Conservation (phyloP, 257 asterid species). For the Nicotiana tomentosiformis region DNA sequence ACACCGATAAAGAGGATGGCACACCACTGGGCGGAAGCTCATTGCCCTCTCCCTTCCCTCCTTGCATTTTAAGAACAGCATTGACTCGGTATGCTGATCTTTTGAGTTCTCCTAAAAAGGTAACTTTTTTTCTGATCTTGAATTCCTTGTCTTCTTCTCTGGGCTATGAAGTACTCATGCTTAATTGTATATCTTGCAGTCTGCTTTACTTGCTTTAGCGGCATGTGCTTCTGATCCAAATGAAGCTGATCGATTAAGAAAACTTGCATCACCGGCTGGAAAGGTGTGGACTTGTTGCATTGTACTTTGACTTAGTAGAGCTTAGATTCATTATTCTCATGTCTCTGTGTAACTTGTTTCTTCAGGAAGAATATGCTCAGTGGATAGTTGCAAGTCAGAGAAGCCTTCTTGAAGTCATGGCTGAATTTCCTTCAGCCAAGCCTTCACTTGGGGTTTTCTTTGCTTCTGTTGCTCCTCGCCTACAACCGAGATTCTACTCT, state of each 20-base stretch:
- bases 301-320: neutral
- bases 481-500: slow-evolving; percentile 92
- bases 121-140: slow-evolving; percentile 11
- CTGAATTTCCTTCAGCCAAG: slow-evolving; percentile 87
- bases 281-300: slow-evolving; percentile 50
- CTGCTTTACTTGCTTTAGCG: slow-evolving; percentile 74
- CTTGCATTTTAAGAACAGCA: slow-evolving; percentile 90
- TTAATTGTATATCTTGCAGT: slow-evolving; percentile 33
- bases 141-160: neutral
- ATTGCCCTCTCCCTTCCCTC: slow-evolving; percentile 82
- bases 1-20: slow-evolving; percentile 79
- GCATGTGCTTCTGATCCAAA: slow-evolving; percentile 70
- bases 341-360: neutral
- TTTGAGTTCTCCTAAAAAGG: slow-evolving; percentile 86
- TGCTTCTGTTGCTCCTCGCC: slow-evolving; percentile 89
- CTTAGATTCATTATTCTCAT: slow-evolving; percentile 15
- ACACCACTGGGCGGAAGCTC: slow-evolving; percentile 58
- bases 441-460: slow-evolving; percentile 96
- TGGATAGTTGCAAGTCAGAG: slow-evolving; percentile 72
- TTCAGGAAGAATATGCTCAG: slow-evolving; percentile 90
- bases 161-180: slow-evolving; percentile 5
- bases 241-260: slow-evolving; percentile 77
- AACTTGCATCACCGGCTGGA: slow-evolving; percentile 94
- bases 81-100: slow-evolving; percentile 83
- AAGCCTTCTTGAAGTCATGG: slow-evolving; percentile 92